Evolutionary conservation across 1,284 basidiomycete genomes (phyloP).

Genomic region (Naganishia sp.): DNA sequence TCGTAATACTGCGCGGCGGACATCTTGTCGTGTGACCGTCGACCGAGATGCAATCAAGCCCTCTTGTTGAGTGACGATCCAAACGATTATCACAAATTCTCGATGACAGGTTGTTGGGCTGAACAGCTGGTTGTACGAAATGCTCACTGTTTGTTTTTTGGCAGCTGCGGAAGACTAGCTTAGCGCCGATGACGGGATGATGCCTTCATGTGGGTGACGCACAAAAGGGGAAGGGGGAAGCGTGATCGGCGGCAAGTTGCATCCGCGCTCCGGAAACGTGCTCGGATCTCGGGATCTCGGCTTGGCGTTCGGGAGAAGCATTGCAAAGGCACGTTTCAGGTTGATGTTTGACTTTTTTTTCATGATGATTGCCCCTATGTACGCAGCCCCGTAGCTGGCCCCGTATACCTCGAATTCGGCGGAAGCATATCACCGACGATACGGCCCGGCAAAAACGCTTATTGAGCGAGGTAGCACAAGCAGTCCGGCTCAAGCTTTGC

Average conservation of each 20-base stretch:
- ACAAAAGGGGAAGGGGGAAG: neutral
- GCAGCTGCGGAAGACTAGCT: neutral
- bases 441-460: no score
- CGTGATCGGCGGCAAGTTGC: neutral
- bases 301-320: no score
- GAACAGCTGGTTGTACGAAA: neutral
- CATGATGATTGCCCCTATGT: no score
- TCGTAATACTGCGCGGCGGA: slow-evolving; percentile 41
- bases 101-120: neutral
- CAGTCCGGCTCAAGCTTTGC: no score
- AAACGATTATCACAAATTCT: neutral
- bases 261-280: no score
- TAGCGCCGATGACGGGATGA: slow-evolving; percentile 6
- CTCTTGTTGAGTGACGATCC: neutral
- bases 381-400: no score
- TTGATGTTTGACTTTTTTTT: no score
- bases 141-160: neutral
- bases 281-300: no score
- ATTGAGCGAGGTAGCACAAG: no score
- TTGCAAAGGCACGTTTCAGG: no score
- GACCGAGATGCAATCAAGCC: neutral
- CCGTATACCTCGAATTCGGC: no score
- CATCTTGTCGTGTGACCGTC: slow-evolving; percentile 33
- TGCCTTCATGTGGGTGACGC: neutral
- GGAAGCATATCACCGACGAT: no score